Percentiles rank a stretch among this genome's conserved stretches.
Conservation (phyloP, 306 rosid species). For the Prunus mume region DNA sequence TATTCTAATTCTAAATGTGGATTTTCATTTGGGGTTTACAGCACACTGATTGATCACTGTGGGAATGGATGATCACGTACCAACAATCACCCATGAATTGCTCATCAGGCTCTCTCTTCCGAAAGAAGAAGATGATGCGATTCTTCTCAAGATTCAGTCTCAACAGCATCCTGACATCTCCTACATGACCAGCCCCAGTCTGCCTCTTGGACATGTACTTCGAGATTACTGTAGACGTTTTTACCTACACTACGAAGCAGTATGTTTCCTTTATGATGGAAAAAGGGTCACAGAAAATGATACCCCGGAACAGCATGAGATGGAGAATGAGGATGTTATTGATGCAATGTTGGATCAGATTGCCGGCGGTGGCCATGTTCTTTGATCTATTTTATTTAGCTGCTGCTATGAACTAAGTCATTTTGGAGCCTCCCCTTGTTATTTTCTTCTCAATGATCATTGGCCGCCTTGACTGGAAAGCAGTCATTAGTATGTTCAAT, state of each 20-base stretch:
- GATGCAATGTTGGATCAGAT: background rate
- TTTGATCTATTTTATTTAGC: no score
- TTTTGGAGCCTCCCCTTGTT: background rate
- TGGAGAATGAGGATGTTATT: background rate
- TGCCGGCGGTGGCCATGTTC: background rate
- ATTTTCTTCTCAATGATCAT: no score
- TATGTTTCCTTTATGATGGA: background rate
- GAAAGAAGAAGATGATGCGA: background rate
- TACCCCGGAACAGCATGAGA: background rate
- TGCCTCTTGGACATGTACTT: background rate
- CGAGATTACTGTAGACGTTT: background rate
- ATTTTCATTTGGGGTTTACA: background rate
- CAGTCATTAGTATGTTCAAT: no score
- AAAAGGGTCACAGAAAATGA: background rate
- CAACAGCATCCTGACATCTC: background rate
- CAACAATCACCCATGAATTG: background rate
- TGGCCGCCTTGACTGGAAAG: no score
- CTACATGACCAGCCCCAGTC: background rate
- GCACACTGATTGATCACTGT: background rate
- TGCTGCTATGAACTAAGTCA: background rate
- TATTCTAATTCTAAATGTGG: background rate
- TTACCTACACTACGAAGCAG: background rate
- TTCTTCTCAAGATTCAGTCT: background rate
- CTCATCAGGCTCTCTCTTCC: background rate
- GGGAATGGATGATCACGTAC: background rate